Evolutionary conservation across 768 basidiomycete genomes (phyloP), one percentile per base, ranked within the genome.

Genomic region (Lyophyllum semitale): DNA sequence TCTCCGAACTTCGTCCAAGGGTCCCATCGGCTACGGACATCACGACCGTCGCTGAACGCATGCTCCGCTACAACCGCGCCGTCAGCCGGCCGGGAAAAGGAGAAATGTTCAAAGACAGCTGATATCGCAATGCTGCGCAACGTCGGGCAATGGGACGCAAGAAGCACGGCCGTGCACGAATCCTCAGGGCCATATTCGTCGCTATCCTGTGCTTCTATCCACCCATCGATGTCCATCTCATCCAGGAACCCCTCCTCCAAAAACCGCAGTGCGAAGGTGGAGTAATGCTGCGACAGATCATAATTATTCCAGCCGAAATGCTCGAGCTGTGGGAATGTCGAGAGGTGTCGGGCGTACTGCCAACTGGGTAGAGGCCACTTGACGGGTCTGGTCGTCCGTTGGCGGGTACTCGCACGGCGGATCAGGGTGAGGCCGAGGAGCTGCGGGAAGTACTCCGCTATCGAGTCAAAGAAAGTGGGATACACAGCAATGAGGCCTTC

Each of bases 371-470:
- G n/a, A n/a, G n/a, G n/a, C n/a, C n/a, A n/a, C n/a, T n/a, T n/a
- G n/a, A n/a, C n/a, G n/a, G n/a, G n/a, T 59, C 23, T 51, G 4
- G 35, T 27, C 4, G 11, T 20, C 1, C 8, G 20, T n/a, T 51
- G 51, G 17, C 45, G 37, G 15, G 26, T 38, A 29, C 50, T 52
- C 6, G 30, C 50, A 15, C 50, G 55, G 12, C 45, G 45, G n/a
- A 27, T 12, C 22, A 51, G n/a, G 18, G 55, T 51, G 4, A 57
- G 45, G 12, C 50, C 55, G 5, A 32, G 6, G 9, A 57, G 32
- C 13, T 42, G 1, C 2, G 50, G 30, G 20, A 48, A 57, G 6
- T 22, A 20, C 12, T 20, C 13, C 12, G 35, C 44, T 23, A 57
- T 41, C 37, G 43, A 41, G 25, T 42, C 29, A 9, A 57, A 51